Evolutionary conservation across 164 flowering plant species (phyloP).

Genomic region (Stephania yunnanensis): DNA sequence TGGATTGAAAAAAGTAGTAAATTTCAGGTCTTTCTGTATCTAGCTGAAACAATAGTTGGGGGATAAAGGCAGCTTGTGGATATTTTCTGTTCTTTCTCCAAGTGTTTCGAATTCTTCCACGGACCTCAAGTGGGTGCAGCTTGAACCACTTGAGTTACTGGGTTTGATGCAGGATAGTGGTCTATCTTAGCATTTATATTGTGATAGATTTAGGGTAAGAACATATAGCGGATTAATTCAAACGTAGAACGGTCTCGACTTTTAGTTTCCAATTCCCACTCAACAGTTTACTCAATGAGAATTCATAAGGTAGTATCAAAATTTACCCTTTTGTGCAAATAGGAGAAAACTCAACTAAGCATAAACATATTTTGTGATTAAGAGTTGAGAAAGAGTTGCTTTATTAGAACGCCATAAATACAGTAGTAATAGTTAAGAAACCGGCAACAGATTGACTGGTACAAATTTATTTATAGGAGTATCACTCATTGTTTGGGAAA

Average conservation of each 20-base stretch:
- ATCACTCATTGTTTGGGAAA: no score
- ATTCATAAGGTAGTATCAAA: not conserved
- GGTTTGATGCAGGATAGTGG: no score
- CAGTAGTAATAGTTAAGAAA: no score
- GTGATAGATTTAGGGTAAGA: no score
- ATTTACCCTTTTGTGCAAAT: not conserved
- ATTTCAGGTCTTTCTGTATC: not conserved
- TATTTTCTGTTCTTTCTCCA: not conserved
- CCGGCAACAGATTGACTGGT: not conserved
- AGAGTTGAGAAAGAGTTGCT: not conserved
- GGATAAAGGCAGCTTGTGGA: not conserved
- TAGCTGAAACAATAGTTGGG: not conserved
- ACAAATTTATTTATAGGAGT: not conserved
- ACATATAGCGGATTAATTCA: no score
- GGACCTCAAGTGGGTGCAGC: no score
- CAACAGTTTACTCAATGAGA: not conserved
- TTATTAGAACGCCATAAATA: not conserved
- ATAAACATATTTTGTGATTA: not conserved
- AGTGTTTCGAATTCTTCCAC: not conserved
- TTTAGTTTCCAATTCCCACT: not conserved
- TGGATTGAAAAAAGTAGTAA: not conserved
- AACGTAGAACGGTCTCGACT: not conserved
- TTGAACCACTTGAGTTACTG: no score
- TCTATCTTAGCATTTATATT: no score
- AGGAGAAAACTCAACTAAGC: not conserved